These are phyloP conservation scores for Scedosporium boydii DNA, from an alignment of 2,329 filamentous ascomycete species.

Conservation along the genomic window DNA sequence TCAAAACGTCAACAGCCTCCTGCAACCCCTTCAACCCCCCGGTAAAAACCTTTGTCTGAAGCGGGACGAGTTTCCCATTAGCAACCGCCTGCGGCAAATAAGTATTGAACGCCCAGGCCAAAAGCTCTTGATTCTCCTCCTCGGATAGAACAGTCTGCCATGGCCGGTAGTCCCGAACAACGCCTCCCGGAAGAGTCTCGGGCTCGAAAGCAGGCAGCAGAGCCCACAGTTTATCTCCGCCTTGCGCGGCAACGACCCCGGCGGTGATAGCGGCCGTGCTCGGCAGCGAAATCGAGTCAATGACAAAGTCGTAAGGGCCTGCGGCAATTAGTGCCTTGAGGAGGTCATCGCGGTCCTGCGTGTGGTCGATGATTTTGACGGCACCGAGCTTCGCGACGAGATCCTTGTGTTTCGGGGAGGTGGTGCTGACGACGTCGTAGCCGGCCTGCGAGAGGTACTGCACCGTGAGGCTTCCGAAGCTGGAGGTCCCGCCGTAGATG, in stretches of 20 bases:
- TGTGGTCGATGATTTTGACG: constrained; percentile 16
- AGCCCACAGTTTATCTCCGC: constrained; percentile 5
- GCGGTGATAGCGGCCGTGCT: constrained; percentile 13
- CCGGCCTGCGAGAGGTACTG: constrained; percentile 17
- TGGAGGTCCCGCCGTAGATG: constrained; percentile 22
- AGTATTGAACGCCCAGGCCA: neutral
- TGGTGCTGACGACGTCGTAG: constrained; percentile 23
- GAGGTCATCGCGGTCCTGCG: constrained; percentile 11
- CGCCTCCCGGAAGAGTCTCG: neutral
- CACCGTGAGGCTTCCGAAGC: constrained; percentile 18
- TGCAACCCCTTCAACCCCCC: neutral
- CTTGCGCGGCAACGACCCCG: constrained; percentile 7
- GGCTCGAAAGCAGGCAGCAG: constrained; percentile 1
- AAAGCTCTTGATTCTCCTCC: neutral
- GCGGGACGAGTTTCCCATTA: neutral
- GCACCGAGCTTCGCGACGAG: constrained; percentile 20
- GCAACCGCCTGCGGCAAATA: neutral
- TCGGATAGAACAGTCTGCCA: neutral
- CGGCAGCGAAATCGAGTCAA: constrained; percentile 19
- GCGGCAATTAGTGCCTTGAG: constrained; percentile 13
- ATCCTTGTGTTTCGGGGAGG: constrained; percentile 18
- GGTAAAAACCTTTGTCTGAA: neutral
- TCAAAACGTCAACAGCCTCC: neutral
- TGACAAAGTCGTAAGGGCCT: constrained; percentile 18
- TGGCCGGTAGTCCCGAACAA: neutral